Percentiles rank a stretch among this genome's conserved stretches.
Conservation (phyloP, 2,329 filamentous ascomycete genomes). For the Pseudonectria buxi region DNA sequence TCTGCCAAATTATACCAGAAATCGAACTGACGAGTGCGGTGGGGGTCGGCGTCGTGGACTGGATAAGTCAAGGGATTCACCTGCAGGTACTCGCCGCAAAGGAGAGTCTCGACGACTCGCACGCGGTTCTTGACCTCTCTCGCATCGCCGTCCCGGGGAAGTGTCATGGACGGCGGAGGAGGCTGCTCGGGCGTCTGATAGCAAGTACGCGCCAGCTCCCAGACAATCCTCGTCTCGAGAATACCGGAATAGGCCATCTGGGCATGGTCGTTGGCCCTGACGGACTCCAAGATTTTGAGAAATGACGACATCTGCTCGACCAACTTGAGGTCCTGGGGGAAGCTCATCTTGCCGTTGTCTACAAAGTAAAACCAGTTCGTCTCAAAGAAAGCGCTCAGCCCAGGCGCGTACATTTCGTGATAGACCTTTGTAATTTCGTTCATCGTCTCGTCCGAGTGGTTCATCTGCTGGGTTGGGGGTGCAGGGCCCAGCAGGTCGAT, state of each 20-base stretch:
- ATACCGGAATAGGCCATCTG: conserved; percentile 48
- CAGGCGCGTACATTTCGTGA: conserved; percentile 67
- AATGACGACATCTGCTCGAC: conserved; percentile 62
- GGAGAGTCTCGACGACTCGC: conserved; percentile 66
- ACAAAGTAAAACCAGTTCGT: conserved; percentile 68
- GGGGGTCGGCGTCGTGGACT: conserved; percentile 44
- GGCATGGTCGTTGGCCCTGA: conserved; percentile 42
- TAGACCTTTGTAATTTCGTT: conserved; percentile 67
- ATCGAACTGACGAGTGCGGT: conserved; percentile 57
- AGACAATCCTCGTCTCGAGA: conserved; percentile 53
- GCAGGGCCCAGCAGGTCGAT: conserved; percentile 55
- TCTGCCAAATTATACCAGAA: conserved; percentile 79
- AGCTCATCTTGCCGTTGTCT: conserved; percentile 38
- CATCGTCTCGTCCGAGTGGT: conserved; percentile 44
- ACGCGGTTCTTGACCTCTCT: conserved; percentile 63
- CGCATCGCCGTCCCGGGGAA: conserved; percentile 51
- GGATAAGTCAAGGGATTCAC: conserved; percentile 49
- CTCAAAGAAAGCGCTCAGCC: conserved; percentile 71
- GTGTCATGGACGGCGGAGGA: conserved; percentile 21
- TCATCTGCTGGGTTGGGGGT: conserved; percentile 47
- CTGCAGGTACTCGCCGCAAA: conserved; percentile 63
- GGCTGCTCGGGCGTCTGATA: conserved; percentile 32
- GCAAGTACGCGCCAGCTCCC: conserved; percentile 49
- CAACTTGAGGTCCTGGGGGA: conserved; percentile 48
- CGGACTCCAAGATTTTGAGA: conserved; percentile 46